Evolutionary conservation across 1,284 basidiomycete genomes (phyloP), one percentile per base, ranked within the genome.

Genomic region (Chalciporus sp.): DNA sequence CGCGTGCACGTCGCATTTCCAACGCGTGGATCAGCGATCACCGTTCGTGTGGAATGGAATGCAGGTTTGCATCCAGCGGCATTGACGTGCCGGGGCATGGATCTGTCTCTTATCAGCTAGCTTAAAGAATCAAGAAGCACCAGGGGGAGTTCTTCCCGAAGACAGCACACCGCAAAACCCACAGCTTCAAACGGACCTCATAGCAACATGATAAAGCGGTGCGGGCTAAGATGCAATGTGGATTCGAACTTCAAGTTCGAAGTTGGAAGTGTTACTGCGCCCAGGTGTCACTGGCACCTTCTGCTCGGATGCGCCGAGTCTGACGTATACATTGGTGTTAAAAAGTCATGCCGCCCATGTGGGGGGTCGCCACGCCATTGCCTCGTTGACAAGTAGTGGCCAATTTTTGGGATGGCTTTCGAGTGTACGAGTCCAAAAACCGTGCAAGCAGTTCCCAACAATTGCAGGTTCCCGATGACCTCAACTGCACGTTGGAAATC

Each of bases 1-100:
- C 66, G 67, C 70, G 55, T 69, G 65, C 47, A 28, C 48, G 41
- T 63, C 69, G 69, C 66, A 60, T 57, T 72, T 64, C 45, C 12
- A 54, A 40, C 53, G 65, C 58, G 48, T 71, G 68, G 42, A 51
- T 51, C 52, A 48, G 49, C 37, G 23, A 46, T 60, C 45, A 47
- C 33, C 35, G 23, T 20, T 40, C 64, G 57, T 58, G 60, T 66
- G 66, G 53, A 40, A 43, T 52, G 44, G 29, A 55, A 64, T 44
- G 48, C 41, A 55, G 33, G 50, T 52, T 39, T 27, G 33, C 3
- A n/a, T 29, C 7, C 28, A 44, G 42, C 42, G 26, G 42, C 42
- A 44, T 17, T 40, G n/a, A 14, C 17, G 37, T 16, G 40, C 47
- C 35, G 26, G 27, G 26, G 27, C 20, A 31, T 10, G 20, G 16